These are phyloP conservation scores for Mallotus nudiflorus DNA, from an alignment of 345 rosid genomes.

Conservation along the genomic window DNA sequence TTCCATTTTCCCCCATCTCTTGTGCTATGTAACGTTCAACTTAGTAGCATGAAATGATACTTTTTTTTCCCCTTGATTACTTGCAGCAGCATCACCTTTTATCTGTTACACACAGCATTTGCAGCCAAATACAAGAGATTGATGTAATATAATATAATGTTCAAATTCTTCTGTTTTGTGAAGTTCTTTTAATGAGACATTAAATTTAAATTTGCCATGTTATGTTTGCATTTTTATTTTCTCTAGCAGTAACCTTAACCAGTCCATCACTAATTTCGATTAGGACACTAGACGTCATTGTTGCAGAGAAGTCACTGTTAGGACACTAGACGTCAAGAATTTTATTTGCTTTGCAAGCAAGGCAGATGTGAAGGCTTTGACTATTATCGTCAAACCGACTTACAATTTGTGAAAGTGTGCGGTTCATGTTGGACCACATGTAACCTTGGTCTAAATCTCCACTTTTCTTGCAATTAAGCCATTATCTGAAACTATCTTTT, in stretches of 20 bases:
- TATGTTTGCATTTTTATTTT: no score
- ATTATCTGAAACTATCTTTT: background rate
- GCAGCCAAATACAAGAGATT: background rate
- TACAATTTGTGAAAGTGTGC: background rate
- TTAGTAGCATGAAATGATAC: background rate
- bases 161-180: no score
- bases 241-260: no score
- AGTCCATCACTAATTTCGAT: no score
- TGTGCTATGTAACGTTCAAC: background rate
- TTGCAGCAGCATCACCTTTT: background rate
- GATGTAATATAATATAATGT: background rate
- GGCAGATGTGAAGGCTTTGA: background rate
- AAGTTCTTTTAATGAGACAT: no score
- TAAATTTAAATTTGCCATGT: no score
- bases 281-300: no score
- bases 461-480: background rate
- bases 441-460: background rate
- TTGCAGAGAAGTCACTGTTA: no score
- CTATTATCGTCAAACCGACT: background rate
- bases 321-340: no score
- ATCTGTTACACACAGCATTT: background rate
- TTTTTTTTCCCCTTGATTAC: background rate
- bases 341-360: slow-evolving; percentile 5
- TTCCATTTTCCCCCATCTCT: background rate
- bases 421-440: background rate